Conservation (phyloP, 2,329 filamentous ascomycete genomes). For the Talaromyces sp. region DNA sequence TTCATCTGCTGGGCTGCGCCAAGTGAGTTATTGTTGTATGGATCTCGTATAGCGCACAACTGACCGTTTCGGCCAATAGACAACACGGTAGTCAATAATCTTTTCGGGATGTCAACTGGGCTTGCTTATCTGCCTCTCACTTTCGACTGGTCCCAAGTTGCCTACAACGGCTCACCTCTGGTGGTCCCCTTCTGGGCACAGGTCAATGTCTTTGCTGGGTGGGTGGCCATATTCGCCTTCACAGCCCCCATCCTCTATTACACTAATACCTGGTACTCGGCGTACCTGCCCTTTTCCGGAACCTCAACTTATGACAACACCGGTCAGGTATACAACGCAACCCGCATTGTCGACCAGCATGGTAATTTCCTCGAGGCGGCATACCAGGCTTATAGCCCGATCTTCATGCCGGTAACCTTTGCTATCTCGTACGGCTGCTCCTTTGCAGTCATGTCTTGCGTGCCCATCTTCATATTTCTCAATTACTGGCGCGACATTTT, state of each 20-base stretch:
- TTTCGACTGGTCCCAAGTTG: conserved; percentile 49
- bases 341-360: conserved; percentile 52
- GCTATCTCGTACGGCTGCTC: conserved; percentile 52
- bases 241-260: conserved; percentile 33
- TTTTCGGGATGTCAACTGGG: conserved; percentile 38
- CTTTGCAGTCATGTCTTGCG: conserved; percentile 60
- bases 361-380: conserved; percentile 53
- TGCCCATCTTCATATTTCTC: conserved; percentile 23
- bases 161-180: conserved; percentile 26
- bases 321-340: conserved; percentile 55
- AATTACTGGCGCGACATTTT: conserved; percentile 25
- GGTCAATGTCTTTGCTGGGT: conserved; percentile 38
- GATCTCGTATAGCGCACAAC: conserved; percentile 28
- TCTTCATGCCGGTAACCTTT: conserved; percentile 58
- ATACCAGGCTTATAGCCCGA: conserved; percentile 59
- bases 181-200: conserved; percentile 36
- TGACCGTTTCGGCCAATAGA: conserved; percentile 32
- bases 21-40: conserved; percentile 24
- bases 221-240: conserved; percentile 36
- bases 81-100: conserved; percentile 38
- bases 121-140: conserved; percentile 50
- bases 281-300: conserved; percentile 29
- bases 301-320: conserved; percentile 37
- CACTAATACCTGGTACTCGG: conserved; percentile 29
- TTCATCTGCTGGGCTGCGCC: conserved; percentile 46